Percentiles rank a stretch among this genome's conserved stretches.
These are phyloP conservation scores for Botrytis deweyae DNA, from an alignment of 2,329 filamentous ascomycete genomes.

Conservation along the genomic window DNA sequence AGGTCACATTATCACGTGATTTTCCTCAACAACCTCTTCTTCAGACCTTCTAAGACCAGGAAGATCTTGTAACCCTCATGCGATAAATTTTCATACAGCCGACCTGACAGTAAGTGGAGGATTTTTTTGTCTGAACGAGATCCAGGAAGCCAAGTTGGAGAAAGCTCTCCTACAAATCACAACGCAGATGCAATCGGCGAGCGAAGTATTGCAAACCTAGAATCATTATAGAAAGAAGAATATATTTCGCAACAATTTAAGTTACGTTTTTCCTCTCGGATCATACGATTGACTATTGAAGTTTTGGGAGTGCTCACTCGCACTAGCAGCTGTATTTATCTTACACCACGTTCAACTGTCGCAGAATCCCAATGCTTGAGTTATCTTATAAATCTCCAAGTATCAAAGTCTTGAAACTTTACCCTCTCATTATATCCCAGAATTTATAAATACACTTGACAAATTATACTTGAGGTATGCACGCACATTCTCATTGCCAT, in stretches of 20 bases:
- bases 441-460: background rate
- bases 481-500: background rate
- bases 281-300: background rate
- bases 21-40: fast-evolving
- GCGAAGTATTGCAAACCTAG: background rate
- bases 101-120: background rate
- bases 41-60: background rate
- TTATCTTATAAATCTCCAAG: background rate
- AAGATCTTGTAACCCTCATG: background rate
- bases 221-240: background rate
- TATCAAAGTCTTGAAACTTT: background rate
- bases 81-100: background rate
- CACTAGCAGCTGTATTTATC: background rate
- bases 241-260: background rate
- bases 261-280: background rate
- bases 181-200: background rate
- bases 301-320: background rate
- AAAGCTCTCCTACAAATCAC: background rate
- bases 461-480: background rate
- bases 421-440: background rate
- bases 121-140: background rate
- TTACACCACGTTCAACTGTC: background rate
- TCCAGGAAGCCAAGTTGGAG: background rate
- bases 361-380: background rate
- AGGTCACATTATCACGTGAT: background rate